Percentiles rank a stretch among this genome's conserved stretches.
phyloP scores from a whole-genome alignment of 768 basidiomycete genomes.

The Rhodocollybia butyracea region DNA sequence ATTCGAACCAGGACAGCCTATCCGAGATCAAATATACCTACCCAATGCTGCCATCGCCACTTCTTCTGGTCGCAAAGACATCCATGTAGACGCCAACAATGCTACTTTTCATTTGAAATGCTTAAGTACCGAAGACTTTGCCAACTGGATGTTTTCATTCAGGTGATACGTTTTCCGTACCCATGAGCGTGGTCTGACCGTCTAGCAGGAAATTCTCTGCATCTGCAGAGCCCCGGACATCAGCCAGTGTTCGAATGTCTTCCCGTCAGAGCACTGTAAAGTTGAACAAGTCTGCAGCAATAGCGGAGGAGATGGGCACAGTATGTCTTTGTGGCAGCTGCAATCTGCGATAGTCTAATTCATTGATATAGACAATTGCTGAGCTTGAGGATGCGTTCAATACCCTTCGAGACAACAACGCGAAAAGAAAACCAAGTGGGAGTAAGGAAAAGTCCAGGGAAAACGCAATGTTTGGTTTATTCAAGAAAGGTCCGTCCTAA shows the following conservation, averaged over 20 bases:
- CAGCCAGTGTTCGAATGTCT: constrained; percentile 36
- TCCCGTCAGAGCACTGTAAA: constrained; percentile 40
- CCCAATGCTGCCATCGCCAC: constrained; percentile 78
- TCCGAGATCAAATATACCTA: constrained; percentile 66
- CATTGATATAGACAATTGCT: constrained; percentile 44
- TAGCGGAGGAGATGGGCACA: constrained; percentile 65
- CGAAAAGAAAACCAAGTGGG: constrained; percentile 31
- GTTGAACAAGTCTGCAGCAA: constrained; percentile 43
- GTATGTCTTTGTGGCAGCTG: constrained; percentile 36
- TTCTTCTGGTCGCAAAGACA: constrained; percentile 67
- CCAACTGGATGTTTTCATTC: constrained; percentile 71
- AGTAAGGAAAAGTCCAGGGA: constrained; percentile 23
- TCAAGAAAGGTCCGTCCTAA: constrained; percentile 51
- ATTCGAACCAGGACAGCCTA: constrained; percentile 65
- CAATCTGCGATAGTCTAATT: background rate
- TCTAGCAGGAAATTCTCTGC: constrained; percentile 58
- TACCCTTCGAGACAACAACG: constrained; percentile 38
- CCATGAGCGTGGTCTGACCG: constrained; percentile 6
- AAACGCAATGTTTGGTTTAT: constrained; percentile 49
- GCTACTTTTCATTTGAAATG: constrained; percentile 85
- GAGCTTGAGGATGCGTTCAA: constrained; percentile 55
- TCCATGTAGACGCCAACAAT: constrained; percentile 73
- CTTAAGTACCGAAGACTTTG: constrained; percentile 66
- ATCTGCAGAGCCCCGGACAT: constrained; percentile 42
- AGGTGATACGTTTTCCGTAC: constrained; percentile 44